Percentiles rank a stretch among this genome's conserved stretches.
phyloP scores from a whole-genome alignment of 2,329 filamentous ascomycete genomes.

The Aulographum hederae region DNA sequence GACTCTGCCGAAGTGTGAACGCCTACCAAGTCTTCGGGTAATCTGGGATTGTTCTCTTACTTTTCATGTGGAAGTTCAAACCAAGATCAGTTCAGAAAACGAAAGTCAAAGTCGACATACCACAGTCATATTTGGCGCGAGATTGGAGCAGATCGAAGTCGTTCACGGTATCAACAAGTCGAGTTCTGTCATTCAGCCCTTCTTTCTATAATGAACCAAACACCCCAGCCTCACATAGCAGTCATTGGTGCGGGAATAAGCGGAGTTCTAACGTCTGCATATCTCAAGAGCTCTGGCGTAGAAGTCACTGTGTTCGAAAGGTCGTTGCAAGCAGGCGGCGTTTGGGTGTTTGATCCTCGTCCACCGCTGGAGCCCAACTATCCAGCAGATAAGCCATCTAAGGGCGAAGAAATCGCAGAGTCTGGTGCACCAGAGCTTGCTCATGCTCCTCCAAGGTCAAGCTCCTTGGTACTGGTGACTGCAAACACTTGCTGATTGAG shows the following conservation, averaged over 20 bases:
- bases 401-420: constrained; percentile 9
- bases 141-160: too few relatives aligned
- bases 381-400: constrained; percentile 19
- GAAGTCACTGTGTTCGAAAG: constrained; percentile 37
- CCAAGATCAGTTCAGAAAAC: too few relatives aligned
- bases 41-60: too few relatives aligned
- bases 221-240: constrained; percentile 13
- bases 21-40: too few relatives aligned
- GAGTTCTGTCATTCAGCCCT: too few relatives aligned
- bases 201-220: too few relatives aligned
- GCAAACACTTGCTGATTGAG: constrained; percentile 4
- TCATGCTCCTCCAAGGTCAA: constrained; percentile 27
- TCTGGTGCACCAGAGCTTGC: constrained; percentile 10
- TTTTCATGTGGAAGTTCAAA: too few relatives aligned
- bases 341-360: constrained; percentile 36
- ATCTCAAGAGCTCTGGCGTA: constrained; percentile 15
- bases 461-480: too few relatives aligned
- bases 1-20: too few relatives aligned
- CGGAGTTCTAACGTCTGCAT: constrained; percentile 16
- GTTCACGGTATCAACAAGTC: too few relatives aligned
- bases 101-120: too few relatives aligned
- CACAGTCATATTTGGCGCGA: too few relatives aligned
- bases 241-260: constrained; percentile 19
- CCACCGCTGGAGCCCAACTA: constrained; percentile 29
- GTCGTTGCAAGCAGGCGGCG: constrained; percentile 31